These are phyloP conservation scores for Knoxia roxburghii DNA, from an alignment of 257 asterid species.

Conservation along the genomic window DNA sequence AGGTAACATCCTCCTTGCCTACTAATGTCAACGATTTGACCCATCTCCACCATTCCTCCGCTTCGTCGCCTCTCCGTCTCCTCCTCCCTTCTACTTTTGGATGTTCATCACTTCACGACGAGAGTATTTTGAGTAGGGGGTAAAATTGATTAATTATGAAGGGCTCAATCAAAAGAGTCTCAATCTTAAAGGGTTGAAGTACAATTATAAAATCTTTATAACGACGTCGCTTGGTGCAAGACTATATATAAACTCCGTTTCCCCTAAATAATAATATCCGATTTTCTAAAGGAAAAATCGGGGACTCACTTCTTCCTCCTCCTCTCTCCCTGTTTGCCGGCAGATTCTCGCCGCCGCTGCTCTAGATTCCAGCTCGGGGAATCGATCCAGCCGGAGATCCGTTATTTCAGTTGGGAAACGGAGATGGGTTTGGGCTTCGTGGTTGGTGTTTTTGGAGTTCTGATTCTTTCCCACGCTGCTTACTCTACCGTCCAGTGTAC, in stretches of 20 bases:
- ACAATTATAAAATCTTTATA: background rate
- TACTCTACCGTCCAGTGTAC: constrained; percentile 84
- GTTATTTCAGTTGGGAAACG: constrained; percentile 1
- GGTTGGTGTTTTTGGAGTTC: constrained; percentile 72
- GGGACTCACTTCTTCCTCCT: background rate
- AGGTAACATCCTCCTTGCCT: constrained; percentile 14
- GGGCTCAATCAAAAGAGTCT: background rate
- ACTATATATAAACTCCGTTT: background rate
- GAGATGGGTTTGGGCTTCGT: constrained; percentile 65
- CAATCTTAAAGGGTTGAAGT: background rate
- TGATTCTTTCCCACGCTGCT: constrained; percentile 64
- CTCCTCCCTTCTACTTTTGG: background rate
- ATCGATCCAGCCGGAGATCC: constrained; percentile 24
- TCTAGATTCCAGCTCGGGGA: constrained; percentile 1
- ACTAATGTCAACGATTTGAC: constrained; percentile 26
- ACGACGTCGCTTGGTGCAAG: constrained; percentile 1
- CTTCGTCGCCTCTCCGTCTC: too few relatives aligned
- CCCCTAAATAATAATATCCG: too few relatives aligned
- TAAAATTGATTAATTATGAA: background rate
- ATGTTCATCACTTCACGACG: background rate
- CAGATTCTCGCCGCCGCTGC: constrained; percentile 2
- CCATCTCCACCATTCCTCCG: constrained; percentile 38
- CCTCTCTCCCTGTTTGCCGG: background rate
- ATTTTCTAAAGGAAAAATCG: background rate
- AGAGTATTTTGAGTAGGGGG: background rate